phyloP scores from a whole-genome alignment of 441 rosid genomes.

The California macrophylla region DNA sequence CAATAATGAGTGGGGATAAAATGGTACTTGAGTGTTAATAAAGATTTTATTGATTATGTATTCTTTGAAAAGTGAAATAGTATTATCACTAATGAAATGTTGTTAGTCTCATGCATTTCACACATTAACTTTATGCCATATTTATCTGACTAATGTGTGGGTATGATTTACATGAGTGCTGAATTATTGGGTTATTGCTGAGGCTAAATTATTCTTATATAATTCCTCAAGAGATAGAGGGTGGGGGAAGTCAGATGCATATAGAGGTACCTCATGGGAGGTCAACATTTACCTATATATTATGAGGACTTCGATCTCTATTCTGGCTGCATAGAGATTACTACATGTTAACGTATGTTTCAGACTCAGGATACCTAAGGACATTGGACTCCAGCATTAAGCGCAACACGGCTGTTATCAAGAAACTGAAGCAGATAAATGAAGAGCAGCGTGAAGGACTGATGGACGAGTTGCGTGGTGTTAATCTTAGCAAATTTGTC shows the following conservation, averaged over 20 bases:
- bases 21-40: neutral
- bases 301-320: neutral
- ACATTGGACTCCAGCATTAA: conserved; percentile 93
- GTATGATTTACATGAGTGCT: neutral
- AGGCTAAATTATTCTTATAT: neutral
- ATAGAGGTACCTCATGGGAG: neutral
- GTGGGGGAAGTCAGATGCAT: neutral
- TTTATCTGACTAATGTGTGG: neutral
- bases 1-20: neutral
- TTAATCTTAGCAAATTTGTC: conserved; percentile 89
- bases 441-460: conserved; percentile 92
- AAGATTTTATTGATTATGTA: neutral
- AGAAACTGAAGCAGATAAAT: conserved; percentile 86
- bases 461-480: conserved; percentile 78
- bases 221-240: neutral
- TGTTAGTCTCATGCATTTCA: neutral
- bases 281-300: neutral
- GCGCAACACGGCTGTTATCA: conserved; percentile 83
- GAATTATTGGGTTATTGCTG: neutral
- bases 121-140: neutral
- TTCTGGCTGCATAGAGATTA: conserved; percentile 20
- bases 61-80: neutral
- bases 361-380: conserved; percentile 83
- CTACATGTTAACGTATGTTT: conserved; percentile 23
- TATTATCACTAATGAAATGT: neutral